phyloP scores from a whole-genome alignment of 768 basidiomycete species.

The Terana coerulea region DNA sequence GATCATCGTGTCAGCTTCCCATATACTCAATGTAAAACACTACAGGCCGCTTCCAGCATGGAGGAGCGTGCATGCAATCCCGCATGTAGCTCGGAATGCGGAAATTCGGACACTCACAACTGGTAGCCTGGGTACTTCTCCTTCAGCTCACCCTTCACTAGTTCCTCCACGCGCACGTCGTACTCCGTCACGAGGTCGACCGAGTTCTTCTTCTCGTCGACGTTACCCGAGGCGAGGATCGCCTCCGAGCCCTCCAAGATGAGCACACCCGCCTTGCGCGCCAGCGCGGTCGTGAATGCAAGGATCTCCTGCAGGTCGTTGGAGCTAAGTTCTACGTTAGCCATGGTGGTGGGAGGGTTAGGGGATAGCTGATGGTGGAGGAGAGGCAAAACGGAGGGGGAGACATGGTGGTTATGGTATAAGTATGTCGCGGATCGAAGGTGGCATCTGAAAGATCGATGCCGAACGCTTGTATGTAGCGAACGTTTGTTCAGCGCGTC shows the following conservation, averaged over 20 bases:
- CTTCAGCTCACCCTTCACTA: constrained; percentile 68
- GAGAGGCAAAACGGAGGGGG: not conserved
- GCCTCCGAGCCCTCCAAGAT: constrained; percentile 76
- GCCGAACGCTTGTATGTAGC: not conserved
- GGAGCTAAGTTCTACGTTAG: constrained; percentile 1
- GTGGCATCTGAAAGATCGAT: not conserved
- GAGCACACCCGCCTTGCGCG: constrained; percentile 67
- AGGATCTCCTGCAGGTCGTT: constrained; percentile 58
- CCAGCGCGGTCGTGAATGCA: constrained; percentile 65
- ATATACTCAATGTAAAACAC: not conserved
- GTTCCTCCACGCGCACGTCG: constrained; percentile 85
- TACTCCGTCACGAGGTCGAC: constrained; percentile 96
- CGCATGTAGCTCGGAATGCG: not conserved
- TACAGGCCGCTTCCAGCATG: no score
- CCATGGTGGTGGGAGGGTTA: not conserved
- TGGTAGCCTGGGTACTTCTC: constrained; percentile 68
- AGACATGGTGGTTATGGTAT: not conserved
- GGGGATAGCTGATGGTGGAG: not conserved
- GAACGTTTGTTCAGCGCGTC: not conserved
- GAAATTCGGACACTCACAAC: constrained; percentile 57
- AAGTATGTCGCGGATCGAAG: not conserved
- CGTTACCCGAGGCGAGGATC: constrained; percentile 52
- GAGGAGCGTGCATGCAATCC: not conserved
- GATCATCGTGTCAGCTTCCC: not conserved
- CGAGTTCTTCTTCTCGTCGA: constrained; percentile 88